Conservation (phyloP, 352 stramenopile genomes). For the Phytophthora palmivora region DNA sequence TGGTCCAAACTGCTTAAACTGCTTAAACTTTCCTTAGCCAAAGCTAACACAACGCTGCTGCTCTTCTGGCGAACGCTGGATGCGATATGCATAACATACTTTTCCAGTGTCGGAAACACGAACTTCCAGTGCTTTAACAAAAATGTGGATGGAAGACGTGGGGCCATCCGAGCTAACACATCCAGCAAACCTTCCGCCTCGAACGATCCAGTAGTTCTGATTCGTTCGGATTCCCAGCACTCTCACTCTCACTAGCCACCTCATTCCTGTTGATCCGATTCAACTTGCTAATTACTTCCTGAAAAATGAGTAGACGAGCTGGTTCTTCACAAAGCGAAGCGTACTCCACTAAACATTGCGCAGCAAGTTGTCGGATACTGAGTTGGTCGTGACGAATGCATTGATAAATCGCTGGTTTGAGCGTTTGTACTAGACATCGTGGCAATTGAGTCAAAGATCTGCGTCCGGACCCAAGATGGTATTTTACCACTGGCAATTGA, state of each 20-base stretch:
- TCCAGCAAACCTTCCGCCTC: conserved; percentile 75
- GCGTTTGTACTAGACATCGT: conserved; percentile 34
- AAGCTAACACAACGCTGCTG: conserved; percentile 53
- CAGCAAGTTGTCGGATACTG: conserved; percentile 59
- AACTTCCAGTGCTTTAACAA: conserved; percentile 77
- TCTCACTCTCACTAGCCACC: conserved; percentile 5
- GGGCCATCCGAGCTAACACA: conserved; percentile 56
- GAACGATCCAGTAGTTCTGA: conserved; percentile 50
- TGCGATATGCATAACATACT: conserved; percentile 76
- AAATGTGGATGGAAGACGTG: conserved; percentile 52
- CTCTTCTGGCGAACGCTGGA: conserved; percentile 71
- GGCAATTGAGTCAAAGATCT: conserved; percentile 33
- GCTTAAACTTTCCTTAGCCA: conserved; percentile 43
- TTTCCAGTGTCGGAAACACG: conserved; percentile 72
- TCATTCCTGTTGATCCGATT: conserved; percentile 56
- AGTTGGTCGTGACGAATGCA: conserved; percentile 65
- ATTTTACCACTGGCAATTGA: conserved; percentile 19
- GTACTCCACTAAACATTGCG: conserved; percentile 55
- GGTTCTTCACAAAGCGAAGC: conserved; percentile 59
- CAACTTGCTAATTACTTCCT: conserved; percentile 81
- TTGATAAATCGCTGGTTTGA: conserved; percentile 65
- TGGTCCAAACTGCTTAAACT: background rate
- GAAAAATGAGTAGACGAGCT: conserved; percentile 62
- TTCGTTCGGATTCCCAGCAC: conserved; percentile 1
- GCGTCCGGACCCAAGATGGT: conserved; percentile 33